These are phyloP conservation scores for Cudoniella acicularis DNA, from an alignment of 495 filamentous ascomycete species.

Conservation along the genomic window DNA sequence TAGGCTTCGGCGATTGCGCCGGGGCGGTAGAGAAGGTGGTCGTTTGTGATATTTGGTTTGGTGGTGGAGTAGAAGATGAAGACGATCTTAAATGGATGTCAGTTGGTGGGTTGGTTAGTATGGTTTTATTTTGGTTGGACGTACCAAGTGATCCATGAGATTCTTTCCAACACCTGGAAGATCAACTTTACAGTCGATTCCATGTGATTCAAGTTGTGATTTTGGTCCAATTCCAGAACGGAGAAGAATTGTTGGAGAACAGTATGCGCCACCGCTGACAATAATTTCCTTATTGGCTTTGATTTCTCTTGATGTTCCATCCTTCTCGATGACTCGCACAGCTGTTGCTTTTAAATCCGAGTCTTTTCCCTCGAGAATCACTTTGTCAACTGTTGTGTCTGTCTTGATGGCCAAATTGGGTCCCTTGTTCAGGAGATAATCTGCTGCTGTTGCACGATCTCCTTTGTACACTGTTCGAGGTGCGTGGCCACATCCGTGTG, in stretches of 20 bases:
- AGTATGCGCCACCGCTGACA: slow-evolving; percentile 58
- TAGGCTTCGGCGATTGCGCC: slow-evolving; percentile 42
- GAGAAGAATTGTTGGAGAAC: slow-evolving; percentile 61
- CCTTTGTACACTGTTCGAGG: slow-evolving; percentile 48
- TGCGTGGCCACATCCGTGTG: slow-evolving; percentile 50
- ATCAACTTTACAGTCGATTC: slow-evolving; percentile 51
- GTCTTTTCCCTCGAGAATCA: slow-evolving; percentile 46
- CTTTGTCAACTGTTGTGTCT: slow-evolving; percentile 59
- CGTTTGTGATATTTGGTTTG: slow-evolving; percentile 42
- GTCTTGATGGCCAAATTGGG: slow-evolving; percentile 51
- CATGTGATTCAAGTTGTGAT: slow-evolving; percentile 41
- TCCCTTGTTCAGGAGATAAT: slow-evolving; percentile 39
- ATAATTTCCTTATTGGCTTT: slow-evolving; percentile 59
- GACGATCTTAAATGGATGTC: slow-evolving; percentile 32
- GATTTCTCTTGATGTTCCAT: slow-evolving; percentile 44
- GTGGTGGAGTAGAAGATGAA: slow-evolving; percentile 41
- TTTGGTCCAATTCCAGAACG: slow-evolving; percentile 58
- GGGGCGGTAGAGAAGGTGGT: slow-evolving; percentile 34
- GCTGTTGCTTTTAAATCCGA: slow-evolving; percentile 49
- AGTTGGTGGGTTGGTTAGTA: slow-evolving; percentile 30
- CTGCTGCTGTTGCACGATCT: slow-evolving; percentile 42
- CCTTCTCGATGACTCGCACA: slow-evolving; percentile 58
- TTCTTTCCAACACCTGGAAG: slow-evolving; percentile 64
- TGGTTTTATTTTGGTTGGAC: slow-evolving; percentile 9
- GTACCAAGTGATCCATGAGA: slow-evolving; percentile 55